phyloP scores from a whole-genome alignment of 345 rosid genomes.

The Rhodamnia rubescens region DNA sequence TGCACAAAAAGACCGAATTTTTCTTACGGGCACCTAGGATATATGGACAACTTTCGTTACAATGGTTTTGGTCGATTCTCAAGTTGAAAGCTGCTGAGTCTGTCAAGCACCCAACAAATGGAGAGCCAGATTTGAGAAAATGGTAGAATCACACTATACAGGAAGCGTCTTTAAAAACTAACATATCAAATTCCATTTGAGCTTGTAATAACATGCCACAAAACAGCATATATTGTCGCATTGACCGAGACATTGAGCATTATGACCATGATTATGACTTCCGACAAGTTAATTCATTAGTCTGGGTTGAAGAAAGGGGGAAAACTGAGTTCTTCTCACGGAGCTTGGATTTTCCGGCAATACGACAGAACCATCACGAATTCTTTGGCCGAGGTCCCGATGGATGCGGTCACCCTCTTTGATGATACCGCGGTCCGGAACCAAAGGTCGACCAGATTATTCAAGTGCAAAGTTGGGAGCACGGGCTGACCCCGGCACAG shows the following conservation, averaged over 20 bases:
- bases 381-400: constrained; percentile 67
- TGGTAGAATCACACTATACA: background rate
- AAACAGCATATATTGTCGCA: background rate
- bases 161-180: background rate
- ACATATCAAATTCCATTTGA: background rate
- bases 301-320: background rate
- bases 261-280: background rate
- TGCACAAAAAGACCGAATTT: background rate
- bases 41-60: background rate
- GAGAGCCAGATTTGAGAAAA: background rate
- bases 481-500: constrained; percentile 50
- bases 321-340: background rate
- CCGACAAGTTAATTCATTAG: background rate
- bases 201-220: background rate
- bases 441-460: constrained; percentile 54
- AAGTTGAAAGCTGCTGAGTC: background rate
- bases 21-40: background rate
- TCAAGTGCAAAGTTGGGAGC: constrained; percentile 31
- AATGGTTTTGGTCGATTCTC: background rate
- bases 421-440: constrained; percentile 33
- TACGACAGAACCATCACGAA: constrained; percentile 65
- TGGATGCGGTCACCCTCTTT: constrained; percentile 31
- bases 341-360: constrained; percentile 31
- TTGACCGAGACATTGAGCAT: background rate
- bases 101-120: background rate